A percentile compares a stretch with the other conserved stretches of the same genome.
Evolutionary conservation across 495 filamentous ascomycete genomes (phyloP).

Genomic region (Saxophila tyrrhenica): DNA sequence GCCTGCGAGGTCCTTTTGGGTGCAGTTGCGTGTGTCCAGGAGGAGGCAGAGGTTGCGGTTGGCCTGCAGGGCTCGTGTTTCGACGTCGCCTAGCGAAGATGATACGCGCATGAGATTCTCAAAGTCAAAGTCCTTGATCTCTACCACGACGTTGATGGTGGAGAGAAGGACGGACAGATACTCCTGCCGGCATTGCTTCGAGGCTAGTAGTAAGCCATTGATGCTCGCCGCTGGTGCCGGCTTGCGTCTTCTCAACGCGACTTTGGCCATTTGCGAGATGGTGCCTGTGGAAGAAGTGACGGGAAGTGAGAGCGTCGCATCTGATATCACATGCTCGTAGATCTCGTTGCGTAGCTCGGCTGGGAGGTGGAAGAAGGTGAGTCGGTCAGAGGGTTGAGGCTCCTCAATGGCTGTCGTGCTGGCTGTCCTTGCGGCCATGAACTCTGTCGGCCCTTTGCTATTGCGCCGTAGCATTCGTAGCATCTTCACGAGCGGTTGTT

Average conservation of each 20-base stretch:
- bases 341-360: conserved; percentile 7
- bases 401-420: neutral
- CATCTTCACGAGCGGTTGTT: neutral
- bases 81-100: neutral
- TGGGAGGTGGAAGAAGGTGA: conserved; percentile 10
- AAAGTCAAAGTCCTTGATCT: conserved; percentile 1
- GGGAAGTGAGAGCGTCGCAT: neutral
- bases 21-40: neutral
- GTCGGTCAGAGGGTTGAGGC: neutral
- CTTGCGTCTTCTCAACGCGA: neutral
- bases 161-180: neutral
- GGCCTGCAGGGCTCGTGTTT: neutral
- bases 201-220: conserved; percentile 1
- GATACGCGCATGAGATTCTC: neutral
- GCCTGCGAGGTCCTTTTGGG: neutral
- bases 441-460: neutral
- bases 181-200: neutral
- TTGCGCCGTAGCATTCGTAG: neutral
- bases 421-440: neutral
- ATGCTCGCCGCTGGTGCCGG: neutral
- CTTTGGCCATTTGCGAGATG: neutral
- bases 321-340: conserved; percentile 8
- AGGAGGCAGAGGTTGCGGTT: neutral
- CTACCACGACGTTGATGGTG: neutral
- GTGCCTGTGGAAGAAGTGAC: neutral